Evolutionary conservation across 2,329 filamentous ascomycete genomes (phyloP).

Genomic region (Beauveria caledonica): DNA sequence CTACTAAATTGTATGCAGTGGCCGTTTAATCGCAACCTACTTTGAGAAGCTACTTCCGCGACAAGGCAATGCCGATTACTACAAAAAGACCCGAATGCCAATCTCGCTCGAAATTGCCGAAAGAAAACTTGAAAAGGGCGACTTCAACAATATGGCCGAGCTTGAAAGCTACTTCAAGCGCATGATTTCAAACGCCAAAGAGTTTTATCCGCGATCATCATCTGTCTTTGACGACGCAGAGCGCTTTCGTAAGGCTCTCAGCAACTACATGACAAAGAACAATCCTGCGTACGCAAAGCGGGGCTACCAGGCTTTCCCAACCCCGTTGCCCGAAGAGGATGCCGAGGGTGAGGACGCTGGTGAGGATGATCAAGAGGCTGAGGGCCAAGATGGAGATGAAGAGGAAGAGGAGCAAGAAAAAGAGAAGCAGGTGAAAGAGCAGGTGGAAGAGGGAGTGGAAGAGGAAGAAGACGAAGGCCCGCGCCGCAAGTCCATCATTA

Average conservation of each 20-base stretch:
- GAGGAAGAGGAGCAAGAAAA: conserved; percentile 22
- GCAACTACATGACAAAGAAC: conserved; percentile 78
- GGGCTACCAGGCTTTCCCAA: conserved; percentile 62
- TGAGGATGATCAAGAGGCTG: conserved; percentile 16
- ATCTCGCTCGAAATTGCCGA: conserved; percentile 73
- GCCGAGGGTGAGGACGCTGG: conserved; percentile 20
- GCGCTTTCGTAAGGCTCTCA: conserved; percentile 74
- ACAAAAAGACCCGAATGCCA: conserved; percentile 66
- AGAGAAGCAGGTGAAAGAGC: conserved; percentile 17
- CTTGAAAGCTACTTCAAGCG: conserved; percentile 82
- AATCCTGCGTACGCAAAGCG: conserved; percentile 72
- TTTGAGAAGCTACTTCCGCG: conserved; percentile 66
- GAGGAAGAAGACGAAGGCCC: conserved; percentile 22
- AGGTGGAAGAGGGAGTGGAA: conserved; percentile 24
- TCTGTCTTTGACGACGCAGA: conserved; percentile 76
- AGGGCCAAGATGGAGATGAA: conserved; percentile 18
- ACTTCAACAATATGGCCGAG: conserved; percentile 62
- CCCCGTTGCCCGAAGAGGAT: conserved; percentile 57
- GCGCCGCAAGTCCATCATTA: conserved; percentile 24
- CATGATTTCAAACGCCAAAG: conserved; percentile 80
- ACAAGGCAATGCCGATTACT: conserved; percentile 64
- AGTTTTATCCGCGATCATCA: conserved; percentile 68
- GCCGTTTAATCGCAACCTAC: conserved; percentile 63
- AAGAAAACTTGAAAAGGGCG: conserved; percentile 58
- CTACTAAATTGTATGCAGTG: conserved; percentile 37